Base-by-base conservation (phyloP, 805 yeast species). In the Ogataea nitratoaversa region DNA sequence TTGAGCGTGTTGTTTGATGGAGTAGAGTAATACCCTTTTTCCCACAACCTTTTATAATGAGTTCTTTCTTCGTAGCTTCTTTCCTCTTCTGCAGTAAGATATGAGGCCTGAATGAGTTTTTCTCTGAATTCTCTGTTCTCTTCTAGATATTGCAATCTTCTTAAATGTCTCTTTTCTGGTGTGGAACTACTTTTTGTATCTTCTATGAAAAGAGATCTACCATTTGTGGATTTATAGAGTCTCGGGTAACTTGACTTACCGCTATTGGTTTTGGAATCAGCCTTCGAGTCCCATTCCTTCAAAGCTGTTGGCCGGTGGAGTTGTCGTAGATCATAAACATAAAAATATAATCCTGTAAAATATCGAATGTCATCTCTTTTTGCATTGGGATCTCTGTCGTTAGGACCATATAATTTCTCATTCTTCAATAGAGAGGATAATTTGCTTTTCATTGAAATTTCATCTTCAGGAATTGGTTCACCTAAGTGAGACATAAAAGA, bases 301-400 rank as follows among this genome's bases (percentile, higher is more conserved):
- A 79, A 68, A 9, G 90, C 80, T 5, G 88, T 75, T 0, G 98
- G 96, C 41, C 95, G 76, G 46, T 82, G 81, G 19, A 73, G 74
- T 52, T 85, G 90, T 47, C 80, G 73, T 19, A 84, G 68, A 55
- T 93, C 99, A 64, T 83, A 91, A 29, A 88, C 82, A 48, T 83
- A 80, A 20, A 88, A 66, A 61, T 81, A 88, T 6, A 82, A 78
- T 29, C 82, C 79, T 37, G 79, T 80, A 60, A 93, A 86, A 59
- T 85, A 85, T 55, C 82, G 81, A 53, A 84, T 76, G 57, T 91
- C 96, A 52, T 86, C 95, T 41, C 96, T 70, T 49, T 74, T 79
- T 2, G 95, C 93, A 46, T 71, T 74, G 11, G 95, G 93, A 59
- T 90, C 96, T 49, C 95, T 76, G 60, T 90, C 97, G 28, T 83